Conservation (phyloP, 1,284 basidiomycete genomes). For the Ganoderma meredithae region DNA sequence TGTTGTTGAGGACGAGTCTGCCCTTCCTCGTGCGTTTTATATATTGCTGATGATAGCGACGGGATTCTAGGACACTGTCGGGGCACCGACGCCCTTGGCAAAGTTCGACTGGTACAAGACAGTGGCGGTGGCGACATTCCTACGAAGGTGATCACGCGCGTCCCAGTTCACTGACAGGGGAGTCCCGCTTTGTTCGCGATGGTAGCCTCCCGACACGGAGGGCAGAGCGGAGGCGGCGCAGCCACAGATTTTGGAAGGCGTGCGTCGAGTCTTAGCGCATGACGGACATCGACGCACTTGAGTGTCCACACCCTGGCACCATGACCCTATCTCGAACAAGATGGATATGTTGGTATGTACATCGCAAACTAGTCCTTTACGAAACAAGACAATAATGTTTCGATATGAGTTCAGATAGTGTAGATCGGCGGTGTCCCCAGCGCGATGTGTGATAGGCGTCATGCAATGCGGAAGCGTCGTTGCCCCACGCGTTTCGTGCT, state of each 20-base stretch:
- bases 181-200: neutral
- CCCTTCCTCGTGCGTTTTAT: neutral
- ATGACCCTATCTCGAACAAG: too few species aligned
- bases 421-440: neutral
- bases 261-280: neutral
- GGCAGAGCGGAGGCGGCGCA: neutral
- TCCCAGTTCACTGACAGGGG: neutral
- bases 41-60: neutral
- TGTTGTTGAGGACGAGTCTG: neutral
- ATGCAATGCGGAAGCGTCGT: neutral
- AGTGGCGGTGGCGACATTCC: neutral
- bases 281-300: neutral
- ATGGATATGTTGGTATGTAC: neutral
- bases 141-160: neutral
- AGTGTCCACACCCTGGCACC: neutral
- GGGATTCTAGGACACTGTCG: neutral
- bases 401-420: neutral
- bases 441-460: neutral
- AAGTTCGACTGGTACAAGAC: neutral
- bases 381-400: neutral
- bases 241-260: neutral
- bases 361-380: neutral
- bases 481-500: neutral
- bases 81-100: neutral
- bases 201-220: neutral